phyloP scores from a whole-genome alignment of 2,329 filamentous ascomycete genomes.

The Xylaria sp. region DNA sequence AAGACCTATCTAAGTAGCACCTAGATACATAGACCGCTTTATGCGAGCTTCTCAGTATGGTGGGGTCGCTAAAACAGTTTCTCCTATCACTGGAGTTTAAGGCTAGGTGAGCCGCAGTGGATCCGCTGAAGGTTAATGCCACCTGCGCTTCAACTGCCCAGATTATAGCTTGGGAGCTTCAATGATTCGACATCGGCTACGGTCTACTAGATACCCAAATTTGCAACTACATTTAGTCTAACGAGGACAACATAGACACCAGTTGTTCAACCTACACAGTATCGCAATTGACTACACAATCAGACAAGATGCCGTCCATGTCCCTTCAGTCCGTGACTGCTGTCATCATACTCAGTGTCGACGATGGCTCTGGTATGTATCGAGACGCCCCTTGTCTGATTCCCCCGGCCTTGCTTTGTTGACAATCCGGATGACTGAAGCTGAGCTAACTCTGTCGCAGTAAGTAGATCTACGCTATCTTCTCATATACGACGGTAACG shows the following conservation, averaged over 20 bases:
- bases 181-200: background rate
- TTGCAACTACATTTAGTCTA: constrained; percentile 2
- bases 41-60: background rate
- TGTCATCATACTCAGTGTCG: constrained; percentile 80
- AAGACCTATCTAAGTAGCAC: no score
- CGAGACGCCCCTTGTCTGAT: background rate
- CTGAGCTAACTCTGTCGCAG: constrained; percentile 30
- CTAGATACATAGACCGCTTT: constrained; percentile 10
- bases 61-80: constrained; percentile 37
- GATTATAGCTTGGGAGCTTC: background rate
- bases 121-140: constrained; percentile 19
- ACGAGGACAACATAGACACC: background rate
- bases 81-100: background rate
- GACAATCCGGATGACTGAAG: constrained; percentile 8
- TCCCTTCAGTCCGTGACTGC: constrained; percentile 81
- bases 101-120: background rate
- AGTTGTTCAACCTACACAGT: constrained; percentile 9
- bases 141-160: constrained; percentile 19
- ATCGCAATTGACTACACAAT: constrained; percentile 10
- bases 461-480: constrained; percentile 23
- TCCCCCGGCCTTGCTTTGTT: constrained; percentile 1
- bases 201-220: background rate
- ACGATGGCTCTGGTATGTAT: constrained; percentile 75
- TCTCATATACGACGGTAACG: background rate
- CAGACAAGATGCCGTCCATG: constrained; percentile 72